Conservation (phyloP, 2,329 filamentous ascomycete genomes). For the Verticillium klebahnii region DNA sequence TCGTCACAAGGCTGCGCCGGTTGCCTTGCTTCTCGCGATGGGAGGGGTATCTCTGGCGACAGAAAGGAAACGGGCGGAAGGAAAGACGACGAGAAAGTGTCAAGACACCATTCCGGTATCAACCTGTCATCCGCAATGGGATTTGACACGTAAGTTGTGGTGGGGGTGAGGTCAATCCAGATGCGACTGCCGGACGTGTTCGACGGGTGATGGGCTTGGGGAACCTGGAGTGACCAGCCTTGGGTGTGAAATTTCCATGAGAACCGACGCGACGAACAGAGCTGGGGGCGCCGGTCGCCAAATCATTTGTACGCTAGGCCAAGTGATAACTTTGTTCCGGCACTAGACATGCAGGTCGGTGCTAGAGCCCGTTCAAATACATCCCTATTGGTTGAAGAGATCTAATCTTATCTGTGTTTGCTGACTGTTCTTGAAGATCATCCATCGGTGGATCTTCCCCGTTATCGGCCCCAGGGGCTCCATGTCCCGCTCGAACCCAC, state of each 20-base stretch:
- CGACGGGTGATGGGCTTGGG: not conserved
- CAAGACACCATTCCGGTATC: not conserved
- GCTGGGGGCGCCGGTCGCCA: conserved; percentile 34
- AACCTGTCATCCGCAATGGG: not conserved
- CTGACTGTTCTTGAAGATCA: not conserved
- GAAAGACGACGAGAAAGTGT: not conserved
- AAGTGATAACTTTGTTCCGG: conserved; percentile 30
- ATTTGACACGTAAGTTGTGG: not conserved
- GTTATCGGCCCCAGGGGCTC: not conserved
- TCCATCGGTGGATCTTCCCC: not conserved
- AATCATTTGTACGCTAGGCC: conserved; percentile 35
- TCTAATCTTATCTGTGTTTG: not conserved
- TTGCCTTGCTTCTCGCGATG: not conserved
- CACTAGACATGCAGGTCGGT: not conserved
- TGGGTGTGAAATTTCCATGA: conserved; percentile 30
- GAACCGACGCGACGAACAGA: conserved; percentile 18
- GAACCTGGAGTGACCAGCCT: not conserved
- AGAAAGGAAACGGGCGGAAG: conserved; percentile 2
- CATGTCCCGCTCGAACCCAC: not conserved
- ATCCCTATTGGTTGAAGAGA: not conserved
- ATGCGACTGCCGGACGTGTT: not conserved
- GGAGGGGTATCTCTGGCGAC: conserved; percentile 9
- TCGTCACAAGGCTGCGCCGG: not conserved
- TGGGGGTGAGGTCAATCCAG: not conserved
- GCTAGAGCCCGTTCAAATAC: not conserved